A percentile compares a stretch with the other conserved stretches of the same genome.
Conservation (phyloP, 306 rosid species). For the Vigna nakashimae region DNA sequence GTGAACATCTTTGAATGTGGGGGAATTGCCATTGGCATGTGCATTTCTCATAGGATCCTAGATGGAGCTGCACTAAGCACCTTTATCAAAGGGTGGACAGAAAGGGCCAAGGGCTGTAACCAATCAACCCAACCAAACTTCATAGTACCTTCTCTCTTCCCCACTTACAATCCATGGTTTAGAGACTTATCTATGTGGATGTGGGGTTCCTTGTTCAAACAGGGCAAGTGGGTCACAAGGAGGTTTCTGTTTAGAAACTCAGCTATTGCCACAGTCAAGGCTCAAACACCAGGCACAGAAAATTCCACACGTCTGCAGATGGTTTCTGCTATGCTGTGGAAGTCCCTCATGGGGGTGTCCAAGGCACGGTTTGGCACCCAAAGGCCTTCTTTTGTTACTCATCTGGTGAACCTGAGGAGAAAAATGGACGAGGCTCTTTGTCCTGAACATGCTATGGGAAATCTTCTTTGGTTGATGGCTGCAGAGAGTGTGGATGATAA, state of each 20-base stretch:
- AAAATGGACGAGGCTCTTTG: constrained; percentile 37
- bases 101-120: constrained; percentile 1
- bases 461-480: constrained; percentile 45
- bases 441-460: constrained; percentile 49
- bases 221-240: constrained; percentile 30
- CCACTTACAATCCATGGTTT: constrained; percentile 13
- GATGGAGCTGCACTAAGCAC: constrained; percentile 54
- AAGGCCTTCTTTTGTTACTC: constrained; percentile 45
- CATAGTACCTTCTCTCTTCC: constrained; percentile 42
- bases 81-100: constrained; percentile 58
- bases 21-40: constrained; percentile 56
- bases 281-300: constrained; percentile 7
- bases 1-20: constrained; percentile 59
- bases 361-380: constrained; percentile 22
- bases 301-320: constrained; percentile 45
- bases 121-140: constrained; percentile 32
- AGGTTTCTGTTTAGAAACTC: constrained; percentile 54
- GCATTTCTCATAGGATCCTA: constrained; percentile 53
- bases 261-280: constrained; percentile 46
- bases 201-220: constrained; percentile 10
- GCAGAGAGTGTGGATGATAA: constrained; percentile 6
- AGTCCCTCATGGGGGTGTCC: constrained; percentile 47
- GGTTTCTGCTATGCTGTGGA: constrained; percentile 59
- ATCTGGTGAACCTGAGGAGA: constrained; percentile 45
- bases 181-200: constrained; percentile 2